These are phyloP conservation scores for Pythium dissimile DNA, from an alignment of 352 stramenopile species.

Conservation along the genomic window DNA sequence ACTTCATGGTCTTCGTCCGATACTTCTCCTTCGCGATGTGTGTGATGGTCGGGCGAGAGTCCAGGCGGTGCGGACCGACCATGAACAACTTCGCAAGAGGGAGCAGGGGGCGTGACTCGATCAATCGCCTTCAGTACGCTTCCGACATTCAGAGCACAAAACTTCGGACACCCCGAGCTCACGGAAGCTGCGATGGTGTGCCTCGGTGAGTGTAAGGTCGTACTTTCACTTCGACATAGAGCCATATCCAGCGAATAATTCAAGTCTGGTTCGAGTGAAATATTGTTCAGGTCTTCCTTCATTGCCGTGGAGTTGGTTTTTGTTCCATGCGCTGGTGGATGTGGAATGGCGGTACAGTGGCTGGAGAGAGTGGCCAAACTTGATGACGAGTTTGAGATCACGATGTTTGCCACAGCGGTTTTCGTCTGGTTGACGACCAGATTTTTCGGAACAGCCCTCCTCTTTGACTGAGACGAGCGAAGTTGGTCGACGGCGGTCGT, in stretches of 20 bases:
- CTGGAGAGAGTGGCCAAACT: background rate
- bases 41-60: background rate
- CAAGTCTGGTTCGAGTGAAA: constrained; percentile 17
- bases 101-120: constrained; percentile 22
- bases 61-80: background rate
- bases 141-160: constrained; percentile 40
- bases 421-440: constrained; percentile 3
- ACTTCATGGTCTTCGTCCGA: constrained; percentile 78
- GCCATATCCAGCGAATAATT: constrained; percentile 35
- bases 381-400: background rate
- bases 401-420: background rate
- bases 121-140: constrained; percentile 42
- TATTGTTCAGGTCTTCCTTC: constrained; percentile 44
- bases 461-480: constrained; percentile 6
- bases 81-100: background rate
- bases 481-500: constrained; percentile 18
- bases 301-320: background rate
- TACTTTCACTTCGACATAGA: constrained; percentile 7
- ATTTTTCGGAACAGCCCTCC: constrained; percentile 14
- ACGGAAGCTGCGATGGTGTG: constrained; percentile 3
- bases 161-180: constrained; percentile 36
- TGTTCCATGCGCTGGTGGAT: constrained; percentile 1
- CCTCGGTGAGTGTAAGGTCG: constrained; percentile 2
- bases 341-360: background rate
- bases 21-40: constrained; percentile 23